phyloP scores from a whole-genome alignment of 2,329 filamentous ascomycete species.

The Aspergillus caelatus region DNA sequence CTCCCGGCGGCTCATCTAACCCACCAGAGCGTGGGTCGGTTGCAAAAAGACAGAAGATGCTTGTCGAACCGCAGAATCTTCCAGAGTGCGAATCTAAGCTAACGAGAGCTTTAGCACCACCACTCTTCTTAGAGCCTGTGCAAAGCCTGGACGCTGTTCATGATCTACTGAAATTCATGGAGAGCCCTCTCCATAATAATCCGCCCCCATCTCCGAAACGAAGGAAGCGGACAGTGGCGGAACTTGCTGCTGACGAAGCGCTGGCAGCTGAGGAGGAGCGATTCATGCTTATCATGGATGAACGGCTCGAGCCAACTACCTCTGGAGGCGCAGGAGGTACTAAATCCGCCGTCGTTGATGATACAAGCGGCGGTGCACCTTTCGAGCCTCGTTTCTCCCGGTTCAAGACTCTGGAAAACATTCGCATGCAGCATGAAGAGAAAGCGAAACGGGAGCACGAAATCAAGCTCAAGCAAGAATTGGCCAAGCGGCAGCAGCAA shows the following conservation, averaged over 20 bases:
- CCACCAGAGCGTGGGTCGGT: conserved; percentile 57
- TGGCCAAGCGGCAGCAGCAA: conserved; percentile 50
- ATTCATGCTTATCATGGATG: conserved; percentile 91
- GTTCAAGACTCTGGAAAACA: conserved; percentile 88
- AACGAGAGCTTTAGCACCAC: conserved; percentile 71
- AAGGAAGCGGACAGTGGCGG: conserved; percentile 89
- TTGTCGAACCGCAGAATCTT: conserved; percentile 74
- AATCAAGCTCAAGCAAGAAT: conserved; percentile 53
- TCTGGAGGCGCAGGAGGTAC: conserved; percentile 60
- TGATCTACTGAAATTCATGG: conserved; percentile 69
- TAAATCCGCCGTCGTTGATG: conserved; percentile 71
- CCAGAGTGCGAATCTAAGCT: conserved; percentile 76
- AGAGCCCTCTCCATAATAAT: conserved; percentile 76
- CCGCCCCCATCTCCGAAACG: conserved; percentile 82
- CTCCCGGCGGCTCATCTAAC: conserved; percentile 70
- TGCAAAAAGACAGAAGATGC: conserved; percentile 73
- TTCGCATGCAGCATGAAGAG: conserved; percentile 76
- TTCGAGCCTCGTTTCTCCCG: conserved; percentile 87
- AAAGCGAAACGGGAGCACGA: conserved; percentile 57
- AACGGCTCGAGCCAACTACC: conserved; percentile 68
- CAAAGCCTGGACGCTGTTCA: conserved; percentile 70
- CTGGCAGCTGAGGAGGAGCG: conserved; percentile 85
- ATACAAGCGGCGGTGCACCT: conserved; percentile 68
- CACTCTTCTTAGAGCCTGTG: conserved; percentile 77
- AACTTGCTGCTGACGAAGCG: conserved; percentile 93